Evolutionary conservation across 495 filamentous ascomycete species (phyloP).

Genomic region (Trichoderma asperelloides): DNA sequence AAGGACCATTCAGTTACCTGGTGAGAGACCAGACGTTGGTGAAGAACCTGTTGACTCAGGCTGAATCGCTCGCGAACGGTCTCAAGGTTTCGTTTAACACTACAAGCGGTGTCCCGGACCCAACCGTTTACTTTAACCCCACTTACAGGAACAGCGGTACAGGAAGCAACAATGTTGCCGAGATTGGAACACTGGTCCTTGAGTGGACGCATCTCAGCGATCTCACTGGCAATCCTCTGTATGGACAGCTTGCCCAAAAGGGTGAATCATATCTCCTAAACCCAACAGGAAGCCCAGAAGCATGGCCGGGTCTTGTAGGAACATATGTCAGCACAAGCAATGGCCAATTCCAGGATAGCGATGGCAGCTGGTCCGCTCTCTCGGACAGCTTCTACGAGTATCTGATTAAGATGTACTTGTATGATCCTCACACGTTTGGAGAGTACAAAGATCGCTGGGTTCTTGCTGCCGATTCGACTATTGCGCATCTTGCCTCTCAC

Average conservation of each 20-base stretch:
- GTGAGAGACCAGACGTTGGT: constrained; percentile 38
- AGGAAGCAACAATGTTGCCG: constrained; percentile 58
- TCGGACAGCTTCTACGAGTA: constrained; percentile 88
- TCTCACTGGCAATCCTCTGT: constrained; percentile 56
- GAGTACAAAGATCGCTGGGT: constrained; percentile 68
- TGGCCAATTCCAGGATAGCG: constrained; percentile 57
- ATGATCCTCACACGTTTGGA: constrained; percentile 57
- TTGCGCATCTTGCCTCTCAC: constrained; percentile 63
- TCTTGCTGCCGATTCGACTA: constrained; percentile 66
- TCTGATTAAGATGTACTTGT: constrained; percentile 88
- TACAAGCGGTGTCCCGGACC: constrained; percentile 64
- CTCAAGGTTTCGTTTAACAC: constrained; percentile 76
- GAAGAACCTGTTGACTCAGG: constrained; percentile 53
- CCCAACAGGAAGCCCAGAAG: constrained; percentile 55
- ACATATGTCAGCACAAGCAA: constrained; percentile 53
- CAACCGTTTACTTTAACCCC: constrained; percentile 54
- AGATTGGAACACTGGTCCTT: constrained; percentile 64
- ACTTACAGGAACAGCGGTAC: constrained; percentile 36
- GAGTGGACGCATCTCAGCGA: constrained; percentile 84
- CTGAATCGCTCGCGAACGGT: constrained; percentile 57
- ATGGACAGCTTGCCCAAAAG: constrained; percentile 56
- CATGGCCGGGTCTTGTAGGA: constrained; percentile 72
- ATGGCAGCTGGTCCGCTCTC: constrained; percentile 73
- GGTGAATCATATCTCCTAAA: constrained; percentile 65
- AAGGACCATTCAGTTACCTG: constrained; percentile 53